These are phyloP conservation scores for Nelumbo lutea DNA, from an alignment of 164 flowering plant genomes.

Conservation along the genomic window DNA sequence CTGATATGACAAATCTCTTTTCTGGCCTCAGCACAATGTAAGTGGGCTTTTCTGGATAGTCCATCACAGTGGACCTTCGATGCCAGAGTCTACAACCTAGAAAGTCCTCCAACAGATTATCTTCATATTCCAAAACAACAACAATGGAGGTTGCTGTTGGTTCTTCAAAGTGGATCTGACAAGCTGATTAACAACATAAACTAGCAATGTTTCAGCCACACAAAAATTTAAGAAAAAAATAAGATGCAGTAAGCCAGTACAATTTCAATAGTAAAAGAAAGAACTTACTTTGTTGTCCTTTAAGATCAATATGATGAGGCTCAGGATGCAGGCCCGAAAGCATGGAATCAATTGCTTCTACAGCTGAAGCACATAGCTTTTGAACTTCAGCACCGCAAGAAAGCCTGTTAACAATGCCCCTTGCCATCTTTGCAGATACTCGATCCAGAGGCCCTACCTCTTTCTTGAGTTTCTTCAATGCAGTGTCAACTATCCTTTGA, in stretches of 20 bases:
- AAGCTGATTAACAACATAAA: slow-evolving; percentile 20
- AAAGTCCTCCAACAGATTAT: slow-evolving; percentile 20
- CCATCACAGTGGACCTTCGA: slow-evolving; percentile 24
- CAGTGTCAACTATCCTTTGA: slow-evolving; percentile 38
- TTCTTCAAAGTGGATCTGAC: slow-evolving; percentile 37
- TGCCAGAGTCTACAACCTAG: slow-evolving; percentile 55
- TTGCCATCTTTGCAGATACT: slow-evolving; percentile 39
- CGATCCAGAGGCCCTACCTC: slow-evolving; percentile 66
- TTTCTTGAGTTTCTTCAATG: slow-evolving; percentile 34
- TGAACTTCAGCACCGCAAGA: slow-evolving; percentile 54
- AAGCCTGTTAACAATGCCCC: slow-evolving; percentile 68
- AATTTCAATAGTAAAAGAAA: neutral
- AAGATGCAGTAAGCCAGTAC: neutral
- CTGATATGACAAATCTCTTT: slow-evolving; percentile 32
- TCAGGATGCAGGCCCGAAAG: slow-evolving; percentile 1
- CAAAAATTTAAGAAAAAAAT: neutral
- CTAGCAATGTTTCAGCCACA: neutral
- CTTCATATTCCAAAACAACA: slow-evolving; percentile 32
- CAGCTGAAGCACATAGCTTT: slow-evolving; percentile 49
- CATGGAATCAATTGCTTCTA: slow-evolving; percentile 42
- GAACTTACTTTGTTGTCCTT: slow-evolving; percentile 9
- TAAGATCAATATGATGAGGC: neutral
- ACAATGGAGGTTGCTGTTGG: slow-evolving; percentile 30
- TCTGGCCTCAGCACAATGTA: slow-evolving; percentile 34
- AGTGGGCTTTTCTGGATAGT: slow-evolving; percentile 45